Base-by-base conservation (phyloP, 164 flowering plant genomes). In the Berberis vulgaris region DNA sequence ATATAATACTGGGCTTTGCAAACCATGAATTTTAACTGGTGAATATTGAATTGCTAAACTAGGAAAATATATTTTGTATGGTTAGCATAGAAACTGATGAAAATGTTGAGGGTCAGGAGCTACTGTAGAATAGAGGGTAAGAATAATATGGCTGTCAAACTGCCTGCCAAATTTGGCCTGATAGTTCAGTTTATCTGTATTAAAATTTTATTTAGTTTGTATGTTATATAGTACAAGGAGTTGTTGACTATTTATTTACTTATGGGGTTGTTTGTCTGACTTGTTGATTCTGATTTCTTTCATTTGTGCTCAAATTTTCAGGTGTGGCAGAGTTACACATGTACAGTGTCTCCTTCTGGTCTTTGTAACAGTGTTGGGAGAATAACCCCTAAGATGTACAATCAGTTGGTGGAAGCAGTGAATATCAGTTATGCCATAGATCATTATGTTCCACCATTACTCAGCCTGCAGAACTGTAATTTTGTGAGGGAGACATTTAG, bases 281-380 rank as follows among this genome's bases (percentile, higher is more conserved):
- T 46, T 5, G 6, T 46, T 5, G 49, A 7, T 52, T 52, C 3
- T 7, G 9, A 7, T 52, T 52, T 53, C 58, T 3, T 9, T 26
- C 46, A 39, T 12, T 54, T 3, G 10, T 62, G 41, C 13, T 6
- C 38, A 46, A 60, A 41, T 52, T 40, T 68, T 70, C 83, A 93
- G 97, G 88, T 88, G 49, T 94, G 98, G 98, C 66, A 80, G 80
- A 83, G 79, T 49, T 90, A 82, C 64, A 80, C 74, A 2, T 88
- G 98, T 69, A 42, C 13, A 4, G 78, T 79, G 1, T 83, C 91
- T 1, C 67, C 63, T 38, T 68, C 69, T 6, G 94, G 87, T 40
- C 1, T 71, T 3, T 93, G 97, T 78, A 76, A 62, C 12, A 84
- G 71, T 0, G 71, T 54, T 0, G 98, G 98, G 46, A 84, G 97